These are phyloP conservation scores for Eucalyptus virginea DNA, from an alignment of 345 rosid species.

Conservation along the genomic window DNA sequence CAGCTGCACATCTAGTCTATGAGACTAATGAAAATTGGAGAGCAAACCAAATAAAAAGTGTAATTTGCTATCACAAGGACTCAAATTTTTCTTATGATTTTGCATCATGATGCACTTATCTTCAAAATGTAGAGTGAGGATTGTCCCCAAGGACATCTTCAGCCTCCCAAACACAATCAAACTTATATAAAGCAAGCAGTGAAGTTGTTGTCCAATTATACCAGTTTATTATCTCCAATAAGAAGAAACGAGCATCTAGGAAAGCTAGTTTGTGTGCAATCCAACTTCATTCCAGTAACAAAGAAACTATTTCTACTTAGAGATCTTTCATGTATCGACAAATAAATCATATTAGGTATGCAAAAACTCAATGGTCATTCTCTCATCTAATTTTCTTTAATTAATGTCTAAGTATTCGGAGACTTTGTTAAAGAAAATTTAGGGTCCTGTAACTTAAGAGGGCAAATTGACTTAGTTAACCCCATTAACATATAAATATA, in stretches of 20 bases:
- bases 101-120: not conserved
- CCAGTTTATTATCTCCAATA: not conserved
- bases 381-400: no score
- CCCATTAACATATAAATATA: not conserved
- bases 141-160: not conserved
- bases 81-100: not conserved
- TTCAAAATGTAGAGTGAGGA: not conserved
- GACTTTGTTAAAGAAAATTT: no score
- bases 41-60: not conserved
- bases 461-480: not conserved
- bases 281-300: not conserved
- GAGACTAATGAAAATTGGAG: not conserved
- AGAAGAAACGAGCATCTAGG: not conserved
- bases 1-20: rapidly evolving
- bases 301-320: not conserved
- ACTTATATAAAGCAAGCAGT: not conserved
- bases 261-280: not conserved
- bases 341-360: no score
- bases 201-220: not conserved
- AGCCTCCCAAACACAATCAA: not conserved
- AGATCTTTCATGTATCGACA: no score
- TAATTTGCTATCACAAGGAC: not conserved
- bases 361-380: no score
- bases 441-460: not conserved
- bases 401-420: no score